These are phyloP conservation scores for Aspergillus transmontanensis DNA, from an alignment of 2,329 filamentous ascomycete genomes.

Conservation along the genomic window DNA sequence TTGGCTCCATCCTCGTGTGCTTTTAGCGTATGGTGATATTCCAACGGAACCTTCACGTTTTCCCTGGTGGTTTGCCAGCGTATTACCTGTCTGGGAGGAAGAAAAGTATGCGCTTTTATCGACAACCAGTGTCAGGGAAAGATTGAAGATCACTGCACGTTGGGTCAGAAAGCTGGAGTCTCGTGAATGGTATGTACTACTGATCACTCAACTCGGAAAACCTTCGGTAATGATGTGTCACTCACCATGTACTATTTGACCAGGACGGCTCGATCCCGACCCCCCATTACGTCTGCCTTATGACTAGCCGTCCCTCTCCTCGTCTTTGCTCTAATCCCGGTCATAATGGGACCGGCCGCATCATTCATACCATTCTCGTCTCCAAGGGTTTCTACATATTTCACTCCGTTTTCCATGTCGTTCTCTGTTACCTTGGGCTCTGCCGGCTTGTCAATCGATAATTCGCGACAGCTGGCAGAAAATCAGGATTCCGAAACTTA, in stretches of 20 bases:
- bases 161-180: slow-evolving; percentile 77
- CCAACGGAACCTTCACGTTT: slow-evolving; percentile 76
- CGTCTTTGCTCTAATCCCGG: slow-evolving; percentile 33
- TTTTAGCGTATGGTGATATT: slow-evolving; percentile 74
- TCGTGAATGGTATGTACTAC: slow-evolving; percentile 66
- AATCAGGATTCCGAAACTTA: slow-evolving; percentile 23
- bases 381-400: slow-evolving; percentile 32
- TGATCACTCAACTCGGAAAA: not conserved
- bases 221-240: slow-evolving; percentile 10
- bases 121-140: slow-evolving; percentile 74
- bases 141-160: slow-evolving; percentile 77
- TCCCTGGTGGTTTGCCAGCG: slow-evolving; percentile 87
- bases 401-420: slow-evolving; percentile 40
- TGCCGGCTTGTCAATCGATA: slow-evolving; percentile 11
- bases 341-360: slow-evolving; percentile 28
- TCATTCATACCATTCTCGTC: slow-evolving; percentile 25
- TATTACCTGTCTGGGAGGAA: slow-evolving; percentile 73
- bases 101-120: slow-evolving; percentile 78
- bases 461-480: slow-evolving; percentile 6
- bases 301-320: slow-evolving; percentile 47
- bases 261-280: slow-evolving; percentile 35
- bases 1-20: slow-evolving; percentile 74
- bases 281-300: slow-evolving; percentile 42
- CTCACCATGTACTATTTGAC: slow-evolving; percentile 14
- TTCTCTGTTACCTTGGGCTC: slow-evolving; percentile 38